phyloP scores from a whole-genome alignment of 768 basidiomycete species.

The Pleurotus cornucopiae region DNA sequence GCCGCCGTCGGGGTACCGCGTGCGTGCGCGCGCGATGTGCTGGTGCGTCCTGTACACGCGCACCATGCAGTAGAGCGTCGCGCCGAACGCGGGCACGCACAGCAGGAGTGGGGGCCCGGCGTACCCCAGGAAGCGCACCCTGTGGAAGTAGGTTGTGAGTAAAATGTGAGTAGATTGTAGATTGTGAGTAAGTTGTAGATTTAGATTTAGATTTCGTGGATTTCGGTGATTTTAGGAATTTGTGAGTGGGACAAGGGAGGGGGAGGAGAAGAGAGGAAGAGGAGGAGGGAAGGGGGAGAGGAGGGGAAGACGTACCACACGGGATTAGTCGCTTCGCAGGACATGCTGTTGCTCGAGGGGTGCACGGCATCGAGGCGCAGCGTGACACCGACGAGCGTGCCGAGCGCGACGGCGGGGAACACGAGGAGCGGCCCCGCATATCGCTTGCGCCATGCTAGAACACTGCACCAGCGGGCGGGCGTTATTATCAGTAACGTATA shows the following conservation, averaged over 20 bases:
- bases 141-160: slow-evolving; percentile 15
- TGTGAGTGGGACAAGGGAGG: background rate
- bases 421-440: slow-evolving; percentile 41
- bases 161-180: too few relatives aligned
- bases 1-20: slow-evolving; percentile 16
- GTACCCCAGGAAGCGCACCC: slow-evolving; percentile 64
- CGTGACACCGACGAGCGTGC: slow-evolving; percentile 37
- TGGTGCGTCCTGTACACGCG: slow-evolving; percentile 30
- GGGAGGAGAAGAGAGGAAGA: background rate
- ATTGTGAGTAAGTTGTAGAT: too few relatives aligned
- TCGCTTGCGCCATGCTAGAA: slow-evolving; percentile 43
- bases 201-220: too few relatives aligned
- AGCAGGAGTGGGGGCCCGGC: slow-evolving; percentile 52
- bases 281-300: background rate
- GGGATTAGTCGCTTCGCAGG: slow-evolving; percentile 57
- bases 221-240: too few relatives aligned
- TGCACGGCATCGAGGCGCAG: slow-evolving; percentile 39
- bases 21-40: slow-evolving; percentile 32
- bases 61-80: slow-evolving; percentile 41
- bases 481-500: slow-evolving; percentile 3
- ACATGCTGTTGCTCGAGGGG: slow-evolving; percentile 42
- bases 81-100: slow-evolving; percentile 45
- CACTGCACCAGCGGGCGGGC: slow-evolving; percentile 23
- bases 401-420: slow-evolving; percentile 44
- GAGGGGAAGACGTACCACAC: slow-evolving; percentile 41